Evolutionary conservation across 1,284 basidiomycete genomes (phyloP), one percentile per base, ranked within the genome.

Genomic region (Ganoderma sinense): DNA sequence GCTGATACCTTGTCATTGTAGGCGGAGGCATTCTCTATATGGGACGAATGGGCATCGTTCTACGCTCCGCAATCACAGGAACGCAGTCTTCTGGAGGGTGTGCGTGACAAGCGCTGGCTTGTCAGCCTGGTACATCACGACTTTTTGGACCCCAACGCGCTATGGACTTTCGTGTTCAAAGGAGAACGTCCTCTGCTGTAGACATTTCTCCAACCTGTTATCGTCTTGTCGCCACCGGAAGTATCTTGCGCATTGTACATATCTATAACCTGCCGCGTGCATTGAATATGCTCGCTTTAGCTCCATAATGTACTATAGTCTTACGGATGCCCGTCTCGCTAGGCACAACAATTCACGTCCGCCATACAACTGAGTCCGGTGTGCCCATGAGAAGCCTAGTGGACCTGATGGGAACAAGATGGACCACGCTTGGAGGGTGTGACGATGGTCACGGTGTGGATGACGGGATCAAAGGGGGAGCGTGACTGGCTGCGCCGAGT

Each of bases 21-120:
- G 95, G 96, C 98, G 53, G 98, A 99, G 81, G 97, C 97, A 0
- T 99, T 98, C 79, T 93, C 91, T 10, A 97, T 98, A 73, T 99
- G 97, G 97, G 87, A 88, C 2, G 94, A 97, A 75, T 99, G 98
- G 97, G 92, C 95, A 23, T 88, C 92, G 31, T 91, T 95, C 71
- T 98, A 97, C 79, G 89, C 93, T 0, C 91, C 93, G 1, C 84
- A 81, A 10, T 96, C 96, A 0, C 82, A 87, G 8, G 92, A 96
- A 68, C 87, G 96, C 64, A 83, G 84, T 65, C 78, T 97, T 29
- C 84, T 99, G 31, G 92, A 97, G 66, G 75, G 81, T 8, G 87
- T 99, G 39, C 84, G 89, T 64, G 85, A 92, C 65, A 85, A 89
- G 66, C 87, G 94, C 68, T 99, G 97, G 97, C 84, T 99, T 65